Percentiles rank a stretch among this genome's conserved stretches.
phyloP scores from a whole-genome alignment of 78 protist species.

The Cavenderia fasciculata region DNA sequence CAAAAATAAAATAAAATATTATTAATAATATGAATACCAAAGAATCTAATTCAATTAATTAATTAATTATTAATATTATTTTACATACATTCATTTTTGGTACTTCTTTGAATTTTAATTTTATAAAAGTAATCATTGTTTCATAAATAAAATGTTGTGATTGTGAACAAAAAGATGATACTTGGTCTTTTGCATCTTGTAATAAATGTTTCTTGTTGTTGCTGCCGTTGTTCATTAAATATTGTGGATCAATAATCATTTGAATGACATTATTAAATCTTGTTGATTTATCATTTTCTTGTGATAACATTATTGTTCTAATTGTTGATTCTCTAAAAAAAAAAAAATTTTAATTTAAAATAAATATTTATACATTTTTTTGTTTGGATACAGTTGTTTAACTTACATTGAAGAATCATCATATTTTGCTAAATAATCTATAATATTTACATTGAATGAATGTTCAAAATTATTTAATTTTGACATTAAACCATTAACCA shows the following conservation, averaged over 20 bases:
- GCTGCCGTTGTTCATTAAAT: not conserved
- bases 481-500: not conserved
- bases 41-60: not conserved
- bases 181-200: constrained; percentile 36
- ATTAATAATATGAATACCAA: not conserved
- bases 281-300: constrained; percentile 24
- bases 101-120: constrained; percentile 23
- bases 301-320: constrained; percentile 7
- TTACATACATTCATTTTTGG: constrained; percentile 34
- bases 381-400: no score
- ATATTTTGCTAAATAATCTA: constrained; percentile 2
- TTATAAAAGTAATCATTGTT: constrained; percentile 41
- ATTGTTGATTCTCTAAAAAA: constrained; percentile 1
- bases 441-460: not conserved
- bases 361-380: no score
- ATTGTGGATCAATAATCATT: no score
- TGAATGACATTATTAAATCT: constrained; percentile 9
- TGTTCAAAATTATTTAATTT: constrained; percentile 23
- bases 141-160: constrained; percentile 54
- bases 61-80: not conserved
- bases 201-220: constrained; percentile 3
- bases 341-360: no score
- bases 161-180: not conserved
- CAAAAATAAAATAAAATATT: no score
- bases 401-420: no score